Percentiles rank a stretch among this genome's conserved stretches.
These are phyloP conservation scores for Pseudogymnoascus pannorum DNA, from an alignment of 2,329 filamentous ascomycete genomes.

Conservation along the genomic window DNA sequence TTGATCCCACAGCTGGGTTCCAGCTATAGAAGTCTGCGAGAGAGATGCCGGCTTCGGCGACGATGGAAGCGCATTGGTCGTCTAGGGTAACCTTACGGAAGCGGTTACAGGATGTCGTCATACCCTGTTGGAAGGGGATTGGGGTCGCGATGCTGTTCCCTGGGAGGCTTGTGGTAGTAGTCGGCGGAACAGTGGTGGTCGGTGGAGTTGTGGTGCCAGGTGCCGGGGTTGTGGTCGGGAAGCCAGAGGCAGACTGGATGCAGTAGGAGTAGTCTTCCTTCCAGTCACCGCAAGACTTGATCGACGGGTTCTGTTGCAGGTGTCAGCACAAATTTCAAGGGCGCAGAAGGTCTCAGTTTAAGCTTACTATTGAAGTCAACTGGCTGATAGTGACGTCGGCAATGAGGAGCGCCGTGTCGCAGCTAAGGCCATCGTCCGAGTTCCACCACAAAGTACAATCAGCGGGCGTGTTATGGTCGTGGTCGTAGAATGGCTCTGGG, in stretches of 20 bases:
- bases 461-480: background rate
- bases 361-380: background rate
- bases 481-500: background rate
- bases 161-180: background rate
- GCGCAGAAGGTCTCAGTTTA: background rate
- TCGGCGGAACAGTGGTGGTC: background rate
- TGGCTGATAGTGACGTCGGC: background rate
- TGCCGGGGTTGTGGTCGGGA: background rate
- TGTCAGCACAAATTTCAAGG: background rate
- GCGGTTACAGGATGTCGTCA: background rate
- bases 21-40: background rate
- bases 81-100: constrained; percentile 1
- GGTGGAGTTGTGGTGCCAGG: background rate
- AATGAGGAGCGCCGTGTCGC: constrained; percentile 11
- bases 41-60: background rate
- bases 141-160: background rate
- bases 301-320: constrained; percentile 4
- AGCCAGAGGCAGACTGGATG: background rate
- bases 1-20: background rate
- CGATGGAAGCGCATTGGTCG: constrained; percentile 1
- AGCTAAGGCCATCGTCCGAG: constrained; percentile 11
- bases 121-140: background rate
- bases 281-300: constrained; percentile 11
- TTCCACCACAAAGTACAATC: constrained; percentile 14
- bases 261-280: constrained; percentile 2